These are phyloP conservation scores for Pestalotiopsis sp. DNA, from an alignment of 2,329 filamentous ascomycete species.

Conservation along the genomic window DNA sequence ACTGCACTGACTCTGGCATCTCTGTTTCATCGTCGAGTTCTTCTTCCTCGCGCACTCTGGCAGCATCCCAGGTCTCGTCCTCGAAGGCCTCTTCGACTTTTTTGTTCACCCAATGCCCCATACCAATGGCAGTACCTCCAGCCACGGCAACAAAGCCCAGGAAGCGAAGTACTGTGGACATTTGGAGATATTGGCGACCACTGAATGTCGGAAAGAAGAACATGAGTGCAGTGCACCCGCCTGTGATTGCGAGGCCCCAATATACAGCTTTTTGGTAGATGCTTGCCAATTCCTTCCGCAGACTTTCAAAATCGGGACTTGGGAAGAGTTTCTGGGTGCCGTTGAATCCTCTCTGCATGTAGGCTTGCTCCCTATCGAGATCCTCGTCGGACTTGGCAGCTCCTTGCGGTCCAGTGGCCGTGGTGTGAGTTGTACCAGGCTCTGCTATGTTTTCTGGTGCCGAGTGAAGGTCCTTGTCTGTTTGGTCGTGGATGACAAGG, in stretches of 20 bases:
- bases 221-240: slow-evolving; percentile 27
- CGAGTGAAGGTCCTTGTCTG: slow-evolving; percentile 58
- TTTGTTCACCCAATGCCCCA: slow-evolving; percentile 63
- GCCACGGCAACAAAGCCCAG: slow-evolving; percentile 29
- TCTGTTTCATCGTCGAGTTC: slow-evolving; percentile 42
- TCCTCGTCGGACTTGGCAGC: slow-evolving; percentile 43
- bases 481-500: slow-evolving; percentile 69
- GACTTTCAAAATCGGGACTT: slow-evolving; percentile 48
- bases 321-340: slow-evolving; percentile 49
- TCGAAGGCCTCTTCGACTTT: slow-evolving; percentile 67
- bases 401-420: slow-evolving; percentile 39
- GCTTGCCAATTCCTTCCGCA: slow-evolving; percentile 34
- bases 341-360: slow-evolving; percentile 40
- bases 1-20: slow-evolving; percentile 68
- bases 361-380: slow-evolving; percentile 36
- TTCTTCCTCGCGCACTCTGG: slow-evolving; percentile 54
- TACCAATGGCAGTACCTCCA: slow-evolving; percentile 39
- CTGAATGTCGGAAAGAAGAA: slow-evolving; percentile 25
- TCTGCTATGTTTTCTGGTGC: slow-evolving; percentile 37
- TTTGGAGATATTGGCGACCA: slow-evolving; percentile 18
- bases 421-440: slow-evolving; percentile 38
- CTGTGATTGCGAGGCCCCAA: slow-evolving; percentile 36
- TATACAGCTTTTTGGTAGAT: slow-evolving; percentile 38
- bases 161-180: slow-evolving; percentile 24
- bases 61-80: slow-evolving; percentile 70